Percentiles rank a stretch among this genome's conserved stretches.
phyloP scores from a whole-genome alignment of 2,329 filamentous ascomycete genomes.

The Hysterium pulicare region DNA sequence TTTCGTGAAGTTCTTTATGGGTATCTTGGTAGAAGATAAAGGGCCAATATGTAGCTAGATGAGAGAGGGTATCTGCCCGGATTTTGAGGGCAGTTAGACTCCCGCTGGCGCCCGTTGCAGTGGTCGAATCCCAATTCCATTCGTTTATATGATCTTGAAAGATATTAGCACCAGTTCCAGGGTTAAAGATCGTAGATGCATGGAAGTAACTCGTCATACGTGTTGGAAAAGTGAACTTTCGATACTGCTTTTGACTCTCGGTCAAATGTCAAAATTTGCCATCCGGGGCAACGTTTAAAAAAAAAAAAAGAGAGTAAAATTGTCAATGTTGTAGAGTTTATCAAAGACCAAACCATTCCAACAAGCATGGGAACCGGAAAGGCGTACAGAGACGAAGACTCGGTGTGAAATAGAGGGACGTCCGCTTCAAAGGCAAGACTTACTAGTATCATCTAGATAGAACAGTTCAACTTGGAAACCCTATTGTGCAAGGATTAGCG shows the following conservation, averaged over 20 bases:
- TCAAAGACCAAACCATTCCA: too few relatives aligned
- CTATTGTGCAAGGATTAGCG: slow-evolving; percentile 1
- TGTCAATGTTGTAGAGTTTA: too few relatives aligned
- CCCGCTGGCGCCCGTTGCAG: neutral
- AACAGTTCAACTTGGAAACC: slow-evolving; percentile 6
- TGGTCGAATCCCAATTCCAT: slow-evolving; percentile 6
- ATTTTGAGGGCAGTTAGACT: neutral
- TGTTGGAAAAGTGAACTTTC: too few relatives aligned
- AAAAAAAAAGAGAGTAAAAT: too few relatives aligned
- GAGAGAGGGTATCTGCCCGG: neutral
- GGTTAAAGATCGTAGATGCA: too few relatives aligned
- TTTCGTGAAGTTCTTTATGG: neutral
- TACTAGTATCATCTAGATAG: slow-evolving; percentile 2
- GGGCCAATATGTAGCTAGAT: slow-evolving; percentile 6
- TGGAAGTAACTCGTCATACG: neutral
- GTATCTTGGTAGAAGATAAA: slow-evolving; percentile 4
- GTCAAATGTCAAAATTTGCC: too few relatives aligned
- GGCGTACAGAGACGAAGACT: too few relatives aligned
- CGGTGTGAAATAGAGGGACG: too few relatives aligned
- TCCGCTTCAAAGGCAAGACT: neutral
- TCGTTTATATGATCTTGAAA: slow-evolving; percentile 1
- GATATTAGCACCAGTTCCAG: neutral
- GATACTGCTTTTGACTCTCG: too few relatives aligned
- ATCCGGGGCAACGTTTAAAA: too few relatives aligned
- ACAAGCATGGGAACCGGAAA: too few relatives aligned